phyloP scores from a whole-genome alignment of 768 basidiomycete species.

The Podaxis rugospora region DNA sequence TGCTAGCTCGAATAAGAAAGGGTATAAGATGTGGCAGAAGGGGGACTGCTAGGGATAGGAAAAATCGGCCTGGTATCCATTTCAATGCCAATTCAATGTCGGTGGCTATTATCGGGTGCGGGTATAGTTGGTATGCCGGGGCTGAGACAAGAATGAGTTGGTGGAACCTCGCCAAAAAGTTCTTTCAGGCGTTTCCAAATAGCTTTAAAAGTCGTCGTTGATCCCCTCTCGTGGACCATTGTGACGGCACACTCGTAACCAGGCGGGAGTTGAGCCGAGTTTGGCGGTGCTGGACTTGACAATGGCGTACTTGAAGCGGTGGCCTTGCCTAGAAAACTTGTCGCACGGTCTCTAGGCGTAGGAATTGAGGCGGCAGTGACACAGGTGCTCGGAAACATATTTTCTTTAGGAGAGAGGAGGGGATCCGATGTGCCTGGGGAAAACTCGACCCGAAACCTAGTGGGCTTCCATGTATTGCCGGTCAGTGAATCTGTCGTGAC shows the following conservation, averaged over 20 bases:
- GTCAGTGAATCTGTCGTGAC: constrained; percentile 30
- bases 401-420: constrained; percentile 15
- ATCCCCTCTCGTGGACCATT: constrained; percentile 87
- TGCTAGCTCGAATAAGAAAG: not conserved
- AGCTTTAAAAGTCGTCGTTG: constrained; percentile 77
- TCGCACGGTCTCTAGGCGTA: constrained; percentile 1
- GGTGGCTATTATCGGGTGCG: constrained; percentile 33
- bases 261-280: constrained; percentile 23
- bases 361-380: constrained; percentile 14
- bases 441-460: constrained; percentile 85
- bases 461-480: constrained; percentile 59
- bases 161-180: constrained; percentile 47
- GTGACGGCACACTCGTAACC: constrained; percentile 59
- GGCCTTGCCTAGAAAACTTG: constrained; percentile 12
- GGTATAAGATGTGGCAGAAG: not conserved
- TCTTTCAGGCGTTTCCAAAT: constrained; percentile 71
- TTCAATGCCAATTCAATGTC: not conserved
- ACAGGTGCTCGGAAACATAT: constrained; percentile 14
- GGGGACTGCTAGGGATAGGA: not conserved
- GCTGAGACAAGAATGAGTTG: constrained; percentile 33
- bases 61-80: not conserved
- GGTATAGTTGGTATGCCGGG: constrained; percentile 37
- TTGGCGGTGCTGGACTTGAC: constrained; percentile 15
- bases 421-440: not conserved
- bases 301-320: constrained; percentile 17